Evolutionary conservation across 2,329 filamentous ascomycete species (phyloP).

Genomic region (Paracoccidioides brasiliensis): DNA sequence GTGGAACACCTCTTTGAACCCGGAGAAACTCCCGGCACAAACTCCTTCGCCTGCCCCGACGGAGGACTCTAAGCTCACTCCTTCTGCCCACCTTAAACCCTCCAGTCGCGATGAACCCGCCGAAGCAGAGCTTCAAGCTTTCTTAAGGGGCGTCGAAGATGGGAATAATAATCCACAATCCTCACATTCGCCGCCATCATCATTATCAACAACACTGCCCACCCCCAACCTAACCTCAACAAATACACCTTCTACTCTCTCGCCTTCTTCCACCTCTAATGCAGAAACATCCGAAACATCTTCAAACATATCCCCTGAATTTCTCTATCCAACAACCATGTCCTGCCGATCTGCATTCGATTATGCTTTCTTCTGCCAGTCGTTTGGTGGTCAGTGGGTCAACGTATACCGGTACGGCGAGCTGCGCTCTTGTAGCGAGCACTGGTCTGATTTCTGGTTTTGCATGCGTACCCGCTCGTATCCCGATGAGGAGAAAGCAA

Average conservation of each 20-base stretch:
- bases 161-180: constrained; percentile 27
- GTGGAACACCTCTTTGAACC: constrained; percentile 22
- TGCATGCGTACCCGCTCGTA: constrained; percentile 76
- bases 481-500: constrained; percentile 45
- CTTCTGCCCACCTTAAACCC: constrained; percentile 14
- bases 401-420: constrained; percentile 78
- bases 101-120: constrained; percentile 36
- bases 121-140: constrained; percentile 41
- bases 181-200: constrained; percentile 18
- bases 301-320: constrained; percentile 44
- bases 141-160: constrained; percentile 23
- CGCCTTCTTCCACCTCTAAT: constrained; percentile 7
- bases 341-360: constrained; percentile 87
- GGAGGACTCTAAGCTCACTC: constrained; percentile 11
- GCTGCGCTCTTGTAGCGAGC: constrained; percentile 63
- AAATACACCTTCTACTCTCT: constrained; percentile 3
- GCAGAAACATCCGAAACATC: constrained; percentile 10
- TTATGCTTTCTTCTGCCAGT: constrained; percentile 85
- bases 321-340: constrained; percentile 67
- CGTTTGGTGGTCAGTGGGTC: constrained; percentile 79
- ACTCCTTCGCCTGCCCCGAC: constrained; percentile 6
- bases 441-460: constrained; percentile 94
- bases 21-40: neutral
- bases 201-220: constrained; percentile 4
- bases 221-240: neutral